phyloP scores from a whole-genome alignment of 371 early-diverging fungal species.

The Actinomortierella wolfii region DNA sequence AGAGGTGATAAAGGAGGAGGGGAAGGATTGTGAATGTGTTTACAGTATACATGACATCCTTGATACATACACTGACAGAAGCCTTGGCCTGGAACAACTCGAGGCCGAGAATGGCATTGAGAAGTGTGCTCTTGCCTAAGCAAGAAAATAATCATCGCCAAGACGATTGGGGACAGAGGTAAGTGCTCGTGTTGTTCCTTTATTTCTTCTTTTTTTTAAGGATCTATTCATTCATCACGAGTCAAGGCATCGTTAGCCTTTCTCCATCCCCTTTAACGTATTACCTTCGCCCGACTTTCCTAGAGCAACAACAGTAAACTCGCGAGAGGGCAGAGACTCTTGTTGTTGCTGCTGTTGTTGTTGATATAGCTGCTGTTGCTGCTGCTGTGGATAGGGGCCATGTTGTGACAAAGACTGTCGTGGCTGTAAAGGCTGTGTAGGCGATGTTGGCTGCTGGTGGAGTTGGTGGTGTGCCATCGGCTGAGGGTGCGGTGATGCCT shows the following conservation, averaged over 20 bases:
- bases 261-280: no score
- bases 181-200: not conserved
- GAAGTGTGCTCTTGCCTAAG: conserved; percentile 44
- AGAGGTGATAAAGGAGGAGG: no score
- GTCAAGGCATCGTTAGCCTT: no score
- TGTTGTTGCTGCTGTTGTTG: conserved; percentile 11
- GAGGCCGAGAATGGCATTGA: conserved; percentile 40
- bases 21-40: not conserved
- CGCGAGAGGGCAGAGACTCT: conserved; percentile 15
- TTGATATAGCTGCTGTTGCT: conserved; percentile 22
- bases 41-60: no score
- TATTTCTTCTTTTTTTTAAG: not conserved
- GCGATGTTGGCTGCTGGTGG: no score
- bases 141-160: not conserved
- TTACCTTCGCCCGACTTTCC: conserved; percentile 46
- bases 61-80: conserved; percentile 33
- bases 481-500: no score
- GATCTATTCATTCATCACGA: no score
- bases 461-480: no score
- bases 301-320: conserved; percentile 38
- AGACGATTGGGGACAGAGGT: not conserved
- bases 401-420: no score
- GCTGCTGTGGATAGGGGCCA: no score
- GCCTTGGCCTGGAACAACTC: conserved; percentile 42
- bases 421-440: no score